Conservation (phyloP, 257 asterid species). For the Cynanchum wilfordii region DNA sequence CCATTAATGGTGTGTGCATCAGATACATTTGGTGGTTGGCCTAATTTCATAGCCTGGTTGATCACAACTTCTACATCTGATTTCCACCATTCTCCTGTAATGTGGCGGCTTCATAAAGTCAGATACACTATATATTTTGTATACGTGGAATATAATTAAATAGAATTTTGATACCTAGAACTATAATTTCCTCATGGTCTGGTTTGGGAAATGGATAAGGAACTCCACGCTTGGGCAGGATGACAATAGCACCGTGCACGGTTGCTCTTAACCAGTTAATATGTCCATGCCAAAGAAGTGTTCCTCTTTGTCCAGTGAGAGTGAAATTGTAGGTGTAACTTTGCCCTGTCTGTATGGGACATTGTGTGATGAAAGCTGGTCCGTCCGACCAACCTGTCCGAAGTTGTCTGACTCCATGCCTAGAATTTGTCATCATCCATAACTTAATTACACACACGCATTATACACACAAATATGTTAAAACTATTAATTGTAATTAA, state of each 20-base stretch:
- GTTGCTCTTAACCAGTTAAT: slow-evolving; percentile 70
- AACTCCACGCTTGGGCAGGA: slow-evolving; percentile 50
- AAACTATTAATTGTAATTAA: too few relatives aligned
- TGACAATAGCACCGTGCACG: slow-evolving; percentile 70
- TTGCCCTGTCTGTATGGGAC: slow-evolving; percentile 68
- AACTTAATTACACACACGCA: not conserved
- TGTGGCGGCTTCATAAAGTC: not conserved
- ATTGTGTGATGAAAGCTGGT: slow-evolving; percentile 64
- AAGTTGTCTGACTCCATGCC: slow-evolving; percentile 76
- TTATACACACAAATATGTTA: not conserved
- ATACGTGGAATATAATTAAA: not conserved
- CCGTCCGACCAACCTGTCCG: slow-evolving; percentile 83
- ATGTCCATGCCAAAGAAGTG: slow-evolving; percentile 70
- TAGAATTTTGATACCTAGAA: slow-evolving; percentile 38
- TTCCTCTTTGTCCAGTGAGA: slow-evolving; percentile 65
- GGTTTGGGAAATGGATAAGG: slow-evolving; percentile 77
- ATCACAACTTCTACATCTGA: slow-evolving; percentile 35
- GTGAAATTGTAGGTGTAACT: slow-evolving; percentile 58
- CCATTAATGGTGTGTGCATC: slow-evolving; percentile 45
- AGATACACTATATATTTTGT: too few relatives aligned
- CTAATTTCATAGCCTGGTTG: slow-evolving; percentile 28
- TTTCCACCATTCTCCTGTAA: slow-evolving; percentile 42
- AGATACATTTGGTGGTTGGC: slow-evolving; percentile 31
- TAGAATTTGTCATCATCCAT: slow-evolving; percentile 17
- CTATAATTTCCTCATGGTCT: slow-evolving; percentile 48